Evolutionary conservation across 148 eudicot species (phyloP), one percentile per base, ranked within the genome.

Genomic region (Polygonum maritimum): DNA sequence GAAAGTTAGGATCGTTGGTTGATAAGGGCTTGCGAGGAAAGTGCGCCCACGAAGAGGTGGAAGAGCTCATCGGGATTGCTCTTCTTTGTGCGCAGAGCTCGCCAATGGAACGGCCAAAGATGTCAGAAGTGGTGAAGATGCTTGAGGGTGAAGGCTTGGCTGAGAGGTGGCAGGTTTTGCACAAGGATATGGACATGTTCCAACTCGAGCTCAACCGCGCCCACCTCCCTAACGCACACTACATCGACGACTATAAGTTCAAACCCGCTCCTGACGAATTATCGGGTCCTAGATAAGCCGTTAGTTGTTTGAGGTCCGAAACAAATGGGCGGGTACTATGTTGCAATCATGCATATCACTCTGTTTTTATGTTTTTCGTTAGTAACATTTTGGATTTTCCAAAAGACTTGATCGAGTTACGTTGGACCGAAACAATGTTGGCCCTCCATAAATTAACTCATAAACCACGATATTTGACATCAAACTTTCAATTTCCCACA

Each of bases 21-120:
- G 74, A 71, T 40, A 5, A 49, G 3, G 74, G 85, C 82, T 52
- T 88, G 77, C 73, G 83, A 48, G 89, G 87, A 18, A 71, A 83
- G 62, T 86, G 85, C 52, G 9, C 33, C 2, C 74, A 71, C 7
- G 52, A 71, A 40, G 74, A 71, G n/a, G 74, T 19, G 16, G 74
- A 71, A 71, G 33, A 44, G 16, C 52, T 71, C 22, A 71, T 71
- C 51, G 51, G 44, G 51, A 47, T 71, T n/a, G 74, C 74, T 41
- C 74, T 71, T 7, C 74, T 71, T 18, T 71, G 74, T 51, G 44
- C 52, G 6, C 74, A 40, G 51, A 47, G 51, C 48, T 18, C 74
- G 31, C 49, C 74, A 7, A 44, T n/a, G 48, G 74, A 71, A n/a
- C 26, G 74, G 51, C 74, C 74, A n/a, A 71, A 71, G 74, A 71